These are phyloP conservation scores for Eragrostis nindensis DNA, from an alignment of 176 grass and related monocot genomes.

Conservation along the genomic window DNA sequence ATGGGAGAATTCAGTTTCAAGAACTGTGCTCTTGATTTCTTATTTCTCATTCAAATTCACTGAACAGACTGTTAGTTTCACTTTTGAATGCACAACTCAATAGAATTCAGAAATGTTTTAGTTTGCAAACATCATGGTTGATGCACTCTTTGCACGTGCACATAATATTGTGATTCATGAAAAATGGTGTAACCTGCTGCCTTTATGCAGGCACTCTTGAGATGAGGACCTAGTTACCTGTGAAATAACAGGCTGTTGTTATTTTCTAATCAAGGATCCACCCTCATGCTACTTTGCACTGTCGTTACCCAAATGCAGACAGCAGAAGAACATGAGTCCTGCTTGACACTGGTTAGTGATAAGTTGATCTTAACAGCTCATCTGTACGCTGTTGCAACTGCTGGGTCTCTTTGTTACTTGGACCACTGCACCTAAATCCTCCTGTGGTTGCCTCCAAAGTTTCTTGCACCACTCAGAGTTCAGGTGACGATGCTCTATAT, in stretches of 20 bases:
- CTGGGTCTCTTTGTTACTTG: constrained; percentile 16
- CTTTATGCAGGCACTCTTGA: constrained; percentile 13
- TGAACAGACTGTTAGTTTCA: neutral
- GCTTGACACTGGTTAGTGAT: constrained; percentile 34
- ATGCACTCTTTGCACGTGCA: constrained; percentile 11
- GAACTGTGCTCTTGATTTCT: neutral
- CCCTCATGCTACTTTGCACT: constrained; percentile 27
- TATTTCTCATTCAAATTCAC: neutral
- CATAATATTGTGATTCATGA: constrained; percentile 17
- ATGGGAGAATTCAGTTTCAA: neutral
- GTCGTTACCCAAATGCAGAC: constrained; percentile 24
- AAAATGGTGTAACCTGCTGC: constrained; percentile 21
- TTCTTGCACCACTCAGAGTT: constrained; percentile 15
- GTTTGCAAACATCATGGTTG: neutral
- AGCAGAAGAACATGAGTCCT: constrained; percentile 40
- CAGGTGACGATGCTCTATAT: constrained; percentile 34
- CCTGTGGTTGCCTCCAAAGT: constrained; percentile 37
- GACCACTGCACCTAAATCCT: constrained; percentile 34
- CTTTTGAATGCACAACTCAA: constrained; percentile 13
- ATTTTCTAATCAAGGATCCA: constrained; percentile 37
- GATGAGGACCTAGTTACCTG: constrained; percentile 11
- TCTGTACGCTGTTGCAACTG: constrained; percentile 23
- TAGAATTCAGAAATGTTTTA: constrained; percentile 5
- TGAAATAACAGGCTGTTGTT: constrained; percentile 18
- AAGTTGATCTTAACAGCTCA: constrained; percentile 31